Evolutionary conservation across 345 rosid genomes (phyloP).

Genomic region (thale cress (Arabidopsis thaliana)): TAIR10.1 NC_003076.8:5919001-5919500

Average conservation of each 20-base stretch:
- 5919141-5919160: constrained; percentile 14
- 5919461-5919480: constrained; percentile 32
- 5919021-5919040: constrained; percentile 6
- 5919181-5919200: constrained; percentile 35
- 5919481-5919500: constrained; percentile 6
- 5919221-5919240: not conserved
- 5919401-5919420: constrained; percentile 15
- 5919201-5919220: constrained; percentile 18
- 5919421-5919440: not conserved
- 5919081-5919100: constrained; percentile 26
- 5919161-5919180: constrained; percentile 6
- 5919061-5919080: constrained; percentile 28
- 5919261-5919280: constrained; percentile 15
- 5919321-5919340: not conserved
- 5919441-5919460: not conserved
- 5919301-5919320: not conserved
- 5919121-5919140: not conserved
- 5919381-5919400: constrained; percentile 17
- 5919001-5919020: constrained; percentile 20
- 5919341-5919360: not conserved
- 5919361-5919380: not conserved
- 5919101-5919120: not conserved
- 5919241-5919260: constrained; percentile 10
- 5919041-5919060: not conserved
- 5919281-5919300: constrained; percentile 8